Evolutionary conservation across 768 basidiomycete species (phyloP), one percentile per base, ranked within the genome.

Genomic region (Calocybe gangraenosa): DNA sequence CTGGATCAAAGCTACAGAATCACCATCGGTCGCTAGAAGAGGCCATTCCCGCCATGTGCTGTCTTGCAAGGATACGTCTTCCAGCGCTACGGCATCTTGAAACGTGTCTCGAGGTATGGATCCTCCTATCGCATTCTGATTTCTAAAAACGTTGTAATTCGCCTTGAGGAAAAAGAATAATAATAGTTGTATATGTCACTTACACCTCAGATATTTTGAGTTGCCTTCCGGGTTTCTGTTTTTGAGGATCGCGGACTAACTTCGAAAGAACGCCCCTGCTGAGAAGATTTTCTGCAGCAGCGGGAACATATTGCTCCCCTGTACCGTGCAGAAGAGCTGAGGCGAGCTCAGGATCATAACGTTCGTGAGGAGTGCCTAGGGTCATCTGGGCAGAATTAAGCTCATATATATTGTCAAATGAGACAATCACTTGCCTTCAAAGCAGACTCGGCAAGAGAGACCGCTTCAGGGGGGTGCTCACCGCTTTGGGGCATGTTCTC

Each of bases 31-130:
- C 3, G 89, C 81, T 22, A 85, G 67, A 37, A 91, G 59, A 0
- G 88, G 79, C 92, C 93, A 96, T 44, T 85, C 81, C 37, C 80
- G 75, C 76, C 81, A 86, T 1, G 66, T 69, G 5, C 73, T 67
- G 9, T 74, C 73, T 33, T 73, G 71, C 19, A 63, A 54, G 18
- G 75, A 71, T 11, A 79, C 63, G 4, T 82, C 79, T 44, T 87
- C 81, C 25, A 89, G 61, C 11, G 78, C 70, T 18, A 67, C 58
- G 2, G 91, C 87, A 57, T 92, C 90, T 49, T 82, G 77, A 55
- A 82, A 86, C 17, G 84, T 68, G 40, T 89, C 84, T 20, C 66
- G 66, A 3, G 78, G 62, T 36, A 91, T 68, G 15, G 73, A 68
- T 0, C 90, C 89, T 15, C 81, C 77, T 21, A 86, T 65, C 0